Conservation (phyloP, 2,329 filamentous ascomycete species). For the Cryphonectria carpinicola region DNA sequence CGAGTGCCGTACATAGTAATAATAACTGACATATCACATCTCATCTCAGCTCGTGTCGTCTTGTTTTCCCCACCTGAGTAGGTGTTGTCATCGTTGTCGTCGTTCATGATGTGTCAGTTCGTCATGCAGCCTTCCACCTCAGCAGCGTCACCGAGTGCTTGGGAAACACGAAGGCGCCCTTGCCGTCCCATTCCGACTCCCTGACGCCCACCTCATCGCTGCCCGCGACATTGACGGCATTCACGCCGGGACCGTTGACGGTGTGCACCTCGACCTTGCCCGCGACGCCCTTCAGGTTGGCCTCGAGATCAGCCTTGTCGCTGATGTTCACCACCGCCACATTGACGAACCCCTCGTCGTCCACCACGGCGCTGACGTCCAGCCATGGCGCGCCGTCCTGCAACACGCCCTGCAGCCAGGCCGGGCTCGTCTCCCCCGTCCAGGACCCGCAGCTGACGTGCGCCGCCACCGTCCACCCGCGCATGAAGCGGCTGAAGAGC, state of each 20-base stretch:
- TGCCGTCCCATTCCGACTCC: conserved; percentile 64
- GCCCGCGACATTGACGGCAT: conserved; percentile 64
- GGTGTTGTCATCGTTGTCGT: not conserved
- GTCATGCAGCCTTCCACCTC: conserved; percentile 45
- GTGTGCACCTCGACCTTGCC: conserved; percentile 63
- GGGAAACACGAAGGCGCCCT: conserved; percentile 65
- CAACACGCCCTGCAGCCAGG: conserved; percentile 66
- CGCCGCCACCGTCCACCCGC: conserved; percentile 68
- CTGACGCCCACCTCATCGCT: conserved; percentile 60
- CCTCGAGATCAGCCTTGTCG: conserved; percentile 62
- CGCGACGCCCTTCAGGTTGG: conserved; percentile 59
- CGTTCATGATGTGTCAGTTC: not conserved
- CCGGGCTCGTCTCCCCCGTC: conserved; percentile 66
- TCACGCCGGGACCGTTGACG: conserved; percentile 61
- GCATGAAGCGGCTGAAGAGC: conserved; percentile 74
- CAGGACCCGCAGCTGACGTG: conserved; percentile 69
- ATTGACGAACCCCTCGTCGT: conserved; percentile 62
- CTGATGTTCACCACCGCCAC: conserved; percentile 76
- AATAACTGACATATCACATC: conserved; percentile 23
- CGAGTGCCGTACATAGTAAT: not conserved
- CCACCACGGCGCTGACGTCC: conserved; percentile 66
- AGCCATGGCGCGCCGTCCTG: conserved; percentile 69
- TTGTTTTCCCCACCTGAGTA: not conserved
- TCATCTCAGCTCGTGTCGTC: not conserved
- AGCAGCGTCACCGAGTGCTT: conserved; percentile 74